Evolutionary conservation across 495 filamentous ascomycete species (phyloP), one percentile per base, ranked within the genome.

Genomic region (Physcia stellaris): DNA sequence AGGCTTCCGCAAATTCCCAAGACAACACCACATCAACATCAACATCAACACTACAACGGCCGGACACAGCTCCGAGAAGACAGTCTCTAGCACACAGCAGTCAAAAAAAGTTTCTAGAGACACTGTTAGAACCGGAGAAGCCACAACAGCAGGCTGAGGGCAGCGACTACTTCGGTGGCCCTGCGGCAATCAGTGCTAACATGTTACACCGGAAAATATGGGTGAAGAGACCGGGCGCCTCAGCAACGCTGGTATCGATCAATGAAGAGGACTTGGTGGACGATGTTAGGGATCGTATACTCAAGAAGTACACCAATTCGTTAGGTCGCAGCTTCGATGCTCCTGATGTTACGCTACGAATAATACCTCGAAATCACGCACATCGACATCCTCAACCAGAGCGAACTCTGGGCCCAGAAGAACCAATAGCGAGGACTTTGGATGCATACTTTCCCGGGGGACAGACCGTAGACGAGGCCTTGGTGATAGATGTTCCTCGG

Each of bases 241-340:
- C 87, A 28, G 77, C 90, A 40, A 98, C 90, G 18, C 62, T 86
- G 46, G 80, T 98, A 27, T 76, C 80, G 32, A 81, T 92, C 46
- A 67, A 73, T 42, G 81, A 88, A 50, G 85, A 94, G 51, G 83
- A 92, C 49, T 56, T 98, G 58, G 90, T 96, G 15, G 90, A 98
- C 52, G 92, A 95, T 61, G 78, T 93, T 37, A 77, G 87, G 40
- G 92, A 95, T 48, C 73, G 86, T 70, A 86, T 96, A 19, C 63
- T 98, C 47, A 74, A 72, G 46, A 96, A 94, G 61, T 98, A 95
- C 55, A 75, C 73, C 35, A 98, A 98, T 58, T 88, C 86, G 6
- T 62, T 98, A 21, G 92, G 88, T 6, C 76, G 74, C 49, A 80
- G 66, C 18, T 95, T 85, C 49, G 90, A 98, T 61, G 66, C 90